Evolutionary conservation across 2,329 filamentous ascomycete species (phyloP).

Genomic region (Stylonectria norvegica): DNA sequence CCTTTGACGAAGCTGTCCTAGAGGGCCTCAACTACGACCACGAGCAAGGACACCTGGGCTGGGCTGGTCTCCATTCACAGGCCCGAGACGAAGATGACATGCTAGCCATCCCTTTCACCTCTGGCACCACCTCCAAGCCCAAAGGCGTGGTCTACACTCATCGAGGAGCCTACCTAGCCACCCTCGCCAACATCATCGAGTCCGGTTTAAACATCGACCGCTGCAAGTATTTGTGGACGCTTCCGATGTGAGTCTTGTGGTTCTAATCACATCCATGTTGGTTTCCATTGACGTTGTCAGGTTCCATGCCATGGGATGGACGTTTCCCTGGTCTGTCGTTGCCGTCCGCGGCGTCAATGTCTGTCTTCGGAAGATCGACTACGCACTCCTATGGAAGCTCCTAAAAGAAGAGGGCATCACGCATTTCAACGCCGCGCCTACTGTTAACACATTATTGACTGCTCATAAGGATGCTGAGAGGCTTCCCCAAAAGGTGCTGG

Average conservation of each 20-base stretch:
- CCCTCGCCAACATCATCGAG: conserved; percentile 83
- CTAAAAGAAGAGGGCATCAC: conserved; percentile 84
- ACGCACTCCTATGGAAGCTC: conserved; percentile 85
- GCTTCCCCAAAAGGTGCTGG: conserved; percentile 68
- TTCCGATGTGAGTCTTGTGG: conserved; percentile 72
- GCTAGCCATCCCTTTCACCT: conserved; percentile 89
- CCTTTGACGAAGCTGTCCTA: conserved; percentile 77
- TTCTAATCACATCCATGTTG: neutral
- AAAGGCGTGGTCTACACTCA: conserved; percentile 95
- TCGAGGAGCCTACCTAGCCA: conserved; percentile 79
- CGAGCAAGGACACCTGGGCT: conserved; percentile 64
- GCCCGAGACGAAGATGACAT: conserved; percentile 72
- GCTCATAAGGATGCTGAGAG: conserved; percentile 69
- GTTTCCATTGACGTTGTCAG: conserved; percentile 32
- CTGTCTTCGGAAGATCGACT: conserved; percentile 92
- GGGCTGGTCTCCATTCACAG: conserved; percentile 71
- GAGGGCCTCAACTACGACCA: conserved; percentile 75
- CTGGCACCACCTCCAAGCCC: conserved; percentile 83
- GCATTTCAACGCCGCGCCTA: conserved; percentile 94
- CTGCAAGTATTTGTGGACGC: conserved; percentile 84
- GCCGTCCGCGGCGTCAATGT: conserved; percentile 93
- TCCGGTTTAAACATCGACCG: conserved; percentile 74
- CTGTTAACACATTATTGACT: conserved; percentile 91
- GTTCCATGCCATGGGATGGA: conserved; percentile 73
- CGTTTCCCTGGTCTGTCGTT: conserved; percentile 89